Base-by-base conservation (phyloP, 1,139 yeast genomes). In the Saccharomyces hybrid region DNA sequence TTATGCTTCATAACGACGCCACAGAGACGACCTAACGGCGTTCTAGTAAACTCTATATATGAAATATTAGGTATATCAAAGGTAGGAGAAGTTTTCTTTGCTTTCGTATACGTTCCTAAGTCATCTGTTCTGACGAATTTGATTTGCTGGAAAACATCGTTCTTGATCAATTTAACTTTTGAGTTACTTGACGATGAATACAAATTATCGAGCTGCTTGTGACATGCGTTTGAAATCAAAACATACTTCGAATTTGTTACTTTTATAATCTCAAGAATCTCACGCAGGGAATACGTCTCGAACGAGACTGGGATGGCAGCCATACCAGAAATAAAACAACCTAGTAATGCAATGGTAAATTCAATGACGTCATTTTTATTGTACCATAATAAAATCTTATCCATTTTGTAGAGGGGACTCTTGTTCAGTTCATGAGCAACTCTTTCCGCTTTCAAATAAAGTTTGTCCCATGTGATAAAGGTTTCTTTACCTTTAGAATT, bases 1-100 rank as follows among this genome's bases (percentile, higher is more conserved):
- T 89, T 77, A 66, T 93, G 98, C 32, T 95, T 86, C 67, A 95
- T 79, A 0, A 95, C 97, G 46, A 95, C 96, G 6, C 99, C 99
- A 54, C 97, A 78, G 38, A 90, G 73, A 62, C 91, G 96, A 1
- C 98, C 98, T 19, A 88, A 81, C 0, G 98, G 96, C 1, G 95
- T 86, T 61, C 95, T 79, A 0, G 95, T 83, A 67, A 87, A 95
- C 70, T 95, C 99, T 27, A 93, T 91, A 65, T 93, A 93, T 0
- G 98, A 97, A 58, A 93, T 74, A 66, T 88, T 95, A 6, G 88
- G 83, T 26, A 82, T 79, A 60, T 84, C 87, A 46, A 83, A 70
- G 0, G 86, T 80, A 0, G 89, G 97, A 65, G 72, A 83, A 60
- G 78, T 83, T 56, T 80, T 78, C 57, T 78, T 81, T 14, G 82